Evolutionary conservation across 2,329 filamentous ascomycete species (phyloP), one percentile per base, ranked within the genome.

Genomic region (Biscogniauxia mediterranea): DNA sequence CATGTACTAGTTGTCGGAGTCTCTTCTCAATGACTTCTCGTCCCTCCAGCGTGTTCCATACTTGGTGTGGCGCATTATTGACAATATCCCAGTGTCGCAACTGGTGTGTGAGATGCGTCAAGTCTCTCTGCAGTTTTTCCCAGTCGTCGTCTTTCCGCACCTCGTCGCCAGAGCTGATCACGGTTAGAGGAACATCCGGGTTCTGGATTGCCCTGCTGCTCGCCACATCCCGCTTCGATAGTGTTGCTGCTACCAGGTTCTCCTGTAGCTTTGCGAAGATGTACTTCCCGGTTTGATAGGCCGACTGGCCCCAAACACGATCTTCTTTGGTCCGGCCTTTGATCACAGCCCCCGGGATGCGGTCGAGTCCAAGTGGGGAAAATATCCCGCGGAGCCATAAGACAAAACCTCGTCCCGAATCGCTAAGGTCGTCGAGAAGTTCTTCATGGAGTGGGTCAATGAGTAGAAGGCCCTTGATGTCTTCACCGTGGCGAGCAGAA

Each of bases 211-310:
- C 88, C 21, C 90, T 83, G 61, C 92, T 92, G 61, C 88, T 90
- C 52, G 83, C 80, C 19, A 96, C 87, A 71, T 99, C 95, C 38
- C 91, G 91, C 74, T 88, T 89, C 15, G 92, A 92, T 67, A 98
- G 86, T 0, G 91, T 92, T 66, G 88, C 85, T 0, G 93, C 93
- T 32, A 97, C 92, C 0, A 98, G 82, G 66, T 89, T 94, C 79
- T 99, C 95, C 77, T 99, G 95, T 59, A 99, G 81, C 76, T 93
- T 91, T 4, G 93, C 90, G 74, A 96, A 97, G 75, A 97, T 89
- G 74, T 86, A 89, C 74, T 93, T 96, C 63, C 91, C 91, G 23
- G 83, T 83, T 75, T 96, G 92, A 71, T 92, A 89, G 0, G 92
- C 87, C 5, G 88, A 86, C 52, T 86, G 84, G 13, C 95, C 95